These are phyloP conservation scores for Suillus americanus DNA, from an alignment of 768 basidiomycete species.

Conservation along the genomic window DNA sequence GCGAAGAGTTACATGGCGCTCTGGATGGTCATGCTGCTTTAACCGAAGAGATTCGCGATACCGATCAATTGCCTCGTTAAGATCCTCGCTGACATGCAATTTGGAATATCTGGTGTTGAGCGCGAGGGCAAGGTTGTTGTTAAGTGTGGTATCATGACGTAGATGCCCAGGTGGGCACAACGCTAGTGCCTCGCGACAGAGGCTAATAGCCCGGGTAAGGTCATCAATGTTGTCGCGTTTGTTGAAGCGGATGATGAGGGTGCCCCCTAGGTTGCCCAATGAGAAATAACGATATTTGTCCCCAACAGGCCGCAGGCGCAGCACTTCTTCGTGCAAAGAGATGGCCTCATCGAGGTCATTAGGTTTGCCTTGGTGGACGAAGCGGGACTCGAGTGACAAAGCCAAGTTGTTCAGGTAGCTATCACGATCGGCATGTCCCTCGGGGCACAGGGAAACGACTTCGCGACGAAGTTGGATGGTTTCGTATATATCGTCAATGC, in stretches of 20 bases:
- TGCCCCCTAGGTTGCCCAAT: neutral
- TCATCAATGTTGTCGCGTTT: neutral
- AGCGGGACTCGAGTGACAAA: rapidly evolving
- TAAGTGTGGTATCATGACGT: neutral
- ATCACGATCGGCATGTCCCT: neutral
- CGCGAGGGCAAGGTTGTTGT: neutral
- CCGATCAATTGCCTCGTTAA: neutral
- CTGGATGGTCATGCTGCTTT: neutral
- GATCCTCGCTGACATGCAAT: neutral
- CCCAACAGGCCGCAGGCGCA: neutral
- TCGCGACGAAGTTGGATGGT: neutral
- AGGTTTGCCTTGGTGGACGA: neutral
- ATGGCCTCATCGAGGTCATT: neutral
- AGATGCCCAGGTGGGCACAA: neutral
- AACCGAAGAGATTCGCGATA: neutral
- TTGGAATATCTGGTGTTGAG: neutral
- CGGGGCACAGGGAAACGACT: neutral
- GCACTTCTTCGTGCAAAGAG: neutral
- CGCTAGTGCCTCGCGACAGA: neutral
- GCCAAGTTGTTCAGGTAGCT: neutral
- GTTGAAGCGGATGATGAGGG: rapidly evolving
- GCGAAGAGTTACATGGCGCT: neutral
- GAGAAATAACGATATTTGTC: neutral
- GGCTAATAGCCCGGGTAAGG: neutral
- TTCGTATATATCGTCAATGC: too few relatives aligned